Percentiles rank a stretch among this genome's conserved stretches.
Evolutionary conservation across 148 eudicot genomes (phyloP).

Genomic region (Linanthus parryae): DNA sequence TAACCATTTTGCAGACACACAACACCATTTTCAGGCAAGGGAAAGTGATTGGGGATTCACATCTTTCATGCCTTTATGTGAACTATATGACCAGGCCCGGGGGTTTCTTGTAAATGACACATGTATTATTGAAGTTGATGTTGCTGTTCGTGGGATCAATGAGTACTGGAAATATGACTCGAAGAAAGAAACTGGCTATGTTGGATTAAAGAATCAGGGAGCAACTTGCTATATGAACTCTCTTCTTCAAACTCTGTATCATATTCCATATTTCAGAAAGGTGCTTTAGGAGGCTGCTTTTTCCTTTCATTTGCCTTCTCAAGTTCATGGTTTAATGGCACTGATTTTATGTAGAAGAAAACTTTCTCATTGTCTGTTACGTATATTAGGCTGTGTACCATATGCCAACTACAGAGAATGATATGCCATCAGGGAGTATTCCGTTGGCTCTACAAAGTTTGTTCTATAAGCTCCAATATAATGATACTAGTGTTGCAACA

Average conservation of each 20-base stretch:
- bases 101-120: slow-evolving; percentile 86
- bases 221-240: slow-evolving; percentile 99
- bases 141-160: slow-evolving; percentile 69
- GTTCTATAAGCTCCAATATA: slow-evolving; percentile 94
- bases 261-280: slow-evolving; percentile 96
- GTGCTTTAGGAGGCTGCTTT: too few relatives aligned
- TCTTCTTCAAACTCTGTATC: slow-evolving; percentile 83
- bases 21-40: slow-evolving; percentile 86
- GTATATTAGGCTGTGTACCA: slow-evolving; percentile 85
- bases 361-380: slow-evolving; percentile 9
- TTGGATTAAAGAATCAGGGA: slow-evolving; percentile 97
- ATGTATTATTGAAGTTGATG: slow-evolving; percentile 81
- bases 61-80: slow-evolving; percentile 90
- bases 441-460: slow-evolving; percentile 95
- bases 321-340: neutral
- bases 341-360: neutral
- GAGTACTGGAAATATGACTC: slow-evolving; percentile 95
- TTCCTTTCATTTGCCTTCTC: neutral
- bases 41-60: slow-evolving; percentile 99
- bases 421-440: slow-evolving; percentile 76
- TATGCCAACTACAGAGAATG: slow-evolving; percentile 99
- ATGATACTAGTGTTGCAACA: slow-evolving; percentile 83
- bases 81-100: slow-evolving; percentile 75
- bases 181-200: slow-evolving; percentile 93
- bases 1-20: slow-evolving; percentile 89